Percentiles rank a stretch among this genome's conserved stretches.
Evolutionary conservation across 2,329 filamentous ascomycete species (phyloP).

Genomic region (Sphaerulina musiva): DNA sequence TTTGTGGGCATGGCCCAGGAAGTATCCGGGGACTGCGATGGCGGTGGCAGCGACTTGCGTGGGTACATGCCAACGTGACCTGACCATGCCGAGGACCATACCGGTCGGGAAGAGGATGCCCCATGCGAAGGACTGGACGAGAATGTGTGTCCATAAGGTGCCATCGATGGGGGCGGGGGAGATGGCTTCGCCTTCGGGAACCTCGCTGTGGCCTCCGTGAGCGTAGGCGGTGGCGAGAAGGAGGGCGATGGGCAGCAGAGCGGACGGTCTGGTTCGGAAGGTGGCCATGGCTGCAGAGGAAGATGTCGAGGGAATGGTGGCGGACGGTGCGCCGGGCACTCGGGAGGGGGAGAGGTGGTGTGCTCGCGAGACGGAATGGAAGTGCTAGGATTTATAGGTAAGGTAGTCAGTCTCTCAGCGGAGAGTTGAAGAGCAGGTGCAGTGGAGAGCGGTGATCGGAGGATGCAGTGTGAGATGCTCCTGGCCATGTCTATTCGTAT

Average conservation of each 20-base stretch:
- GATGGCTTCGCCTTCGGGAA: slow-evolving; percentile 62
- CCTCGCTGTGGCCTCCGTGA: slow-evolving; percentile 51
- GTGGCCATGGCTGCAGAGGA: slow-evolving; percentile 20
- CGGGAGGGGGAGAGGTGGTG: too few species aligned
- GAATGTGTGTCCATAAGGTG: slow-evolving; percentile 88
- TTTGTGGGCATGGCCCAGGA: slow-evolving; percentile 83
- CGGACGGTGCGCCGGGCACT: neutral
- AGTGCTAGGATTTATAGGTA: too few species aligned
- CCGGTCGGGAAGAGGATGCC: slow-evolving; percentile 88
- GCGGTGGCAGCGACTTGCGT: slow-evolving; percentile 68
- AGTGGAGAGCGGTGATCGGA: neutral
- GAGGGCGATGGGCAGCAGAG: slow-evolving; percentile 5
- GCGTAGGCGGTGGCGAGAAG: slow-evolving; percentile 28
- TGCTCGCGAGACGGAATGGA: too few species aligned
- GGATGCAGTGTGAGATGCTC: neutral
- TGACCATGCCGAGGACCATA: slow-evolving; percentile 89
- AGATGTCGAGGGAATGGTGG: slow-evolving; percentile 2
- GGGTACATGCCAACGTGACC: slow-evolving; percentile 90
- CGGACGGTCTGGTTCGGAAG: slow-evolving; percentile 22
- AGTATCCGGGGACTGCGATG: slow-evolving; percentile 76
- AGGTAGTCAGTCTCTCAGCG: too few species aligned
- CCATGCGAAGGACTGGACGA: slow-evolving; percentile 79
- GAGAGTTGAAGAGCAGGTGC: neutral
- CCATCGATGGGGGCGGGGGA: slow-evolving; percentile 74
- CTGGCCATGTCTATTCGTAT: neutral